These are phyloP conservation scores for Nicotiana obtusifolia DNA, from an alignment of 257 asterid genomes.

Conservation along the genomic window DNA sequence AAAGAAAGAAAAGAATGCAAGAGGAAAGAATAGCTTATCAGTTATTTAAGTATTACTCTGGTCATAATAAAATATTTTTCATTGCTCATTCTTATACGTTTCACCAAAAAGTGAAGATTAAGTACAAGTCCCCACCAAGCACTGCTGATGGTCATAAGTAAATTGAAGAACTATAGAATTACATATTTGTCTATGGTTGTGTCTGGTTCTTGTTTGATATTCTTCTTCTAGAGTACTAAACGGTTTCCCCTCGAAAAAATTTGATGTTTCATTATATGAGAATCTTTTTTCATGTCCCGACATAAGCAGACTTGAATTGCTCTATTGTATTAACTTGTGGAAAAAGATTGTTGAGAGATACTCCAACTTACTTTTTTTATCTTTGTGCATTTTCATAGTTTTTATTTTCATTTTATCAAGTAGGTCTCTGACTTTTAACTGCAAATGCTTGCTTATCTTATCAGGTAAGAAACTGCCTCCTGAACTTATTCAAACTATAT, in stretches of 20 bases:
- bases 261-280: not conserved
- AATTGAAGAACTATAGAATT: not conserved
- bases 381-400: not conserved
- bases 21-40: not conserved
- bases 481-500: slow-evolving; percentile 55
- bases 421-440: not conserved
- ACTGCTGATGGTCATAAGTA: not conserved
- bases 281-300: not conserved
- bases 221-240: not conserved
- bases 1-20: not conserved
- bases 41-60: not conserved
- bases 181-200: not conserved
- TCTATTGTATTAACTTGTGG: not conserved
- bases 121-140: not conserved
- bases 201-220: not conserved
- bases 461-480: slow-evolving; percentile 72
- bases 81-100: not conserved
- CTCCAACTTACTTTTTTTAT: not conserved
- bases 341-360: not conserved
- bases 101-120: not conserved
- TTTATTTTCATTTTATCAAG: not conserved
- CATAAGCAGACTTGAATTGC: not conserved
- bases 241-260: not conserved
- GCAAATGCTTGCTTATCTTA: slow-evolving; percentile 15
- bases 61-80: not conserved